phyloP scores from a whole-genome alignment of 768 basidiomycete species.

The Paxillus involutus region DNA sequence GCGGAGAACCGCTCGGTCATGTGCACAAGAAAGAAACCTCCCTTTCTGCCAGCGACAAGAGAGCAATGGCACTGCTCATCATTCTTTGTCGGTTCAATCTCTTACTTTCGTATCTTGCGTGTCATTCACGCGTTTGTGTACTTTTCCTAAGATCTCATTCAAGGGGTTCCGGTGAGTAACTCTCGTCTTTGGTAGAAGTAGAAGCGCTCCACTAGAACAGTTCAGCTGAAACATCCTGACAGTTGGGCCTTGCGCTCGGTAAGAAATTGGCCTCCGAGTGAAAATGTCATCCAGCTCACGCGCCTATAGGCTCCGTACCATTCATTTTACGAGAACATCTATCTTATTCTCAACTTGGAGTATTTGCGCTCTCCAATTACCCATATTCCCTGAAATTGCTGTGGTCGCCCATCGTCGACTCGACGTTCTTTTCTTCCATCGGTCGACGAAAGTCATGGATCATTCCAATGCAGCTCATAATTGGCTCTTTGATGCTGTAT shows the following conservation, averaged over 20 bases:
- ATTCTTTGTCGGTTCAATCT: conserved; percentile 70
- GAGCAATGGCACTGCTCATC: conserved; percentile 81
- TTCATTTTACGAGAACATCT: conserved; percentile 94
- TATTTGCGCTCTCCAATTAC: conserved; percentile 90
- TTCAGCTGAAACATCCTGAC: conserved; percentile 1
- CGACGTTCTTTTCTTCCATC: conserved; percentile 73
- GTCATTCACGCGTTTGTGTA: conserved; percentile 10
- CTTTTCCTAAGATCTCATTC: conserved; percentile 59
- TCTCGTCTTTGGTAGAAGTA: conserved; percentile 6
- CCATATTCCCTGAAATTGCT: conserved; percentile 96
- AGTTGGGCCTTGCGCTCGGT: conserved; percentile 92
- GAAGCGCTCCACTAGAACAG: background rate
- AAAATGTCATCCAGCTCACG: conserved; percentile 4
- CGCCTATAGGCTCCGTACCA: conserved; percentile 78
- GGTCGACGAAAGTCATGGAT: conserved; percentile 99
- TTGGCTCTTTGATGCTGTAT: conserved; percentile 80
- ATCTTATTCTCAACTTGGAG: conserved; percentile 94
- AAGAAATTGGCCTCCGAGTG: conserved; percentile 13
- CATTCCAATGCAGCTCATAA: conserved; percentile 91
- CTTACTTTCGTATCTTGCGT: conserved; percentile 7
- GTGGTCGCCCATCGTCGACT: conserved; percentile 98
- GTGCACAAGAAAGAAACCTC: conserved; percentile 41
- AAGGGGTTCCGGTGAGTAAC: conserved; percentile 83
- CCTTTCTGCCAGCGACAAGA: conserved; percentile 75
- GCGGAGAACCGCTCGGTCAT: conserved; percentile 33